phyloP scores from a whole-genome alignment of 768 basidiomycete species.

The Amanita subjunquillea region DNA sequence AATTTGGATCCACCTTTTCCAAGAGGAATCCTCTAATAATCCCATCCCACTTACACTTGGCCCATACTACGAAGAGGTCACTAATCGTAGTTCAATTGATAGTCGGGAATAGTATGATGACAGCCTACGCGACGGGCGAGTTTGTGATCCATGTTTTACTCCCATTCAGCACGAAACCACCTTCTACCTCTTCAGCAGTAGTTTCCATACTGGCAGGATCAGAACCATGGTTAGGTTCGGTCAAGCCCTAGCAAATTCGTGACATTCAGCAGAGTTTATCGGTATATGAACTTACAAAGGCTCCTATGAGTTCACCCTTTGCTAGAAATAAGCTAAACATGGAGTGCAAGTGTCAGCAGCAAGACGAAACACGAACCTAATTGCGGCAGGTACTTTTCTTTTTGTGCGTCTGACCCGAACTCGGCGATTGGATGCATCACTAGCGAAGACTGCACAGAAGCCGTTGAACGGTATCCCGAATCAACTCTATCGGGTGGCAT shows the following conservation, averaged over 20 bases:
- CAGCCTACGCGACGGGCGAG: constrained; percentile 74
- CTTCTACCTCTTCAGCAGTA: constrained; percentile 72
- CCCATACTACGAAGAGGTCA: constrained; percentile 91
- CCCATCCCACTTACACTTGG: constrained; percentile 87
- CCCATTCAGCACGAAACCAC: constrained; percentile 80
- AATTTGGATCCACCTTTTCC: constrained; percentile 42
- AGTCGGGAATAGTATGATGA: neutral
- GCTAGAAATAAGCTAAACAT: constrained; percentile 30
- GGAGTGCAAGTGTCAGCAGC: neutral
- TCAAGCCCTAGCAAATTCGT: constrained; percentile 56
- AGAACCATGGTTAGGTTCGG: constrained; percentile 95
- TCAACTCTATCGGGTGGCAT: constrained; percentile 53
- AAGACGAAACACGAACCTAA: constrained; percentile 42
- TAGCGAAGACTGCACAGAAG: constrained; percentile 92
- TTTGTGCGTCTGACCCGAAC: constrained; percentile 85
- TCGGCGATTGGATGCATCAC: constrained; percentile 93
- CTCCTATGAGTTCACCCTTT: constrained; percentile 79
- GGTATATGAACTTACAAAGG: constrained; percentile 59
- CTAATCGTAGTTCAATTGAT: constrained; percentile 24
- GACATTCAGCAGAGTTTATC: neutral
- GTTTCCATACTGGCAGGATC: constrained; percentile 99
- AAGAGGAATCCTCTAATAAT: constrained; percentile 85
- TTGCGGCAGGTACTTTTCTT: constrained; percentile 81
- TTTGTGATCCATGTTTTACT: constrained; percentile 99
- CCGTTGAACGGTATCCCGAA: constrained; percentile 90